These are phyloP conservation scores for Vigna angularis DNA, from an alignment of 306 rosid species.

Conservation along the genomic window DNA sequence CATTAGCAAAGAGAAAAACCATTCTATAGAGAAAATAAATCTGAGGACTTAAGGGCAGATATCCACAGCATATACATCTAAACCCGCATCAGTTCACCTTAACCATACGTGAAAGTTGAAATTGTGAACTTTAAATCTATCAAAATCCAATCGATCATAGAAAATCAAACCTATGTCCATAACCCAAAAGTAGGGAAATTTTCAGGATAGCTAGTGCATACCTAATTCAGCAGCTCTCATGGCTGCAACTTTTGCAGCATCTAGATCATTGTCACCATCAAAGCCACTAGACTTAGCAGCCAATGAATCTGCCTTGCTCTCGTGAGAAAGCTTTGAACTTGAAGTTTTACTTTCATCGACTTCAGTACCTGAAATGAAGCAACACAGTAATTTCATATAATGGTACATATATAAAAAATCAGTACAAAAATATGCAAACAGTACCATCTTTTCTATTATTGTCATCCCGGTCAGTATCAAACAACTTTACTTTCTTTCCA, in stretches of 20 bases:
- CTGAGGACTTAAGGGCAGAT: not conserved
- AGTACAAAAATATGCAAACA: slow-evolving; percentile 21
- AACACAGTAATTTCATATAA: slow-evolving; percentile 8
- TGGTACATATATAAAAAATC: slow-evolving; percentile 10
- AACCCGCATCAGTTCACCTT: slow-evolving; percentile 27
- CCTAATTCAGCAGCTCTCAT: slow-evolving; percentile 99
- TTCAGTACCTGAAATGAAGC: slow-evolving; percentile 22
- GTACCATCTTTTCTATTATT: slow-evolving; percentile 62
- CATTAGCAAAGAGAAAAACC: not conserved
- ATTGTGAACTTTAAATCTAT: slow-evolving; percentile 28
- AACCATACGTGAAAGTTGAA: slow-evolving; percentile 32
- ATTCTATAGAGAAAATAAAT: not conserved
- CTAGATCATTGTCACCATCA: slow-evolving; percentile 61
- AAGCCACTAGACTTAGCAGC: slow-evolving; percentile 54
- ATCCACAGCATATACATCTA: slow-evolving; percentile 16
- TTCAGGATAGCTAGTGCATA: slow-evolving; percentile 38
- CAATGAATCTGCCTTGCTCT: slow-evolving; percentile 53
- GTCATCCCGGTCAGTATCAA: slow-evolving; percentile 55
- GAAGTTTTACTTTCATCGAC: slow-evolving; percentile 52
- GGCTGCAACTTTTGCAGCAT: slow-evolving; percentile 91
- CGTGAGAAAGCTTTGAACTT: slow-evolving; percentile 60
- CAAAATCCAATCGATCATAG: slow-evolving; percentile 30
- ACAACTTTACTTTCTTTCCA: slow-evolving; percentile 65
- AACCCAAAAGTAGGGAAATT: slow-evolving; percentile 30
- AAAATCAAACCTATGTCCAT: not conserved